Base-by-base conservation (phyloP, 768 basidiomycete species). In the Pleurotus platypus region DNA sequence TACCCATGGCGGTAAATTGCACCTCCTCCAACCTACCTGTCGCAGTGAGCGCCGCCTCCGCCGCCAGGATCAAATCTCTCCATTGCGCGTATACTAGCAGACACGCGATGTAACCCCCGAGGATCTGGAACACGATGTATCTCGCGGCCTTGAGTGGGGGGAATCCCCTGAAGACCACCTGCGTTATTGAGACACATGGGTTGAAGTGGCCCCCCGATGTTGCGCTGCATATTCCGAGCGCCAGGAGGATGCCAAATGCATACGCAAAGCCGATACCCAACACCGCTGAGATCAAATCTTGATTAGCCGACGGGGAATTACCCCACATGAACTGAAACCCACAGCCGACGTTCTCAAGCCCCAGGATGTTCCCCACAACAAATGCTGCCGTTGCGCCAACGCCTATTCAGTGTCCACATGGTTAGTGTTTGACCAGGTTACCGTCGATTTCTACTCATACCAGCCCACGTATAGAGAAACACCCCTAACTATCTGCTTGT, bases 161-260 rank as follows among this genome's bases (percentile, higher is more conserved):
- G 67, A 86, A 84, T 1, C 78, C 78, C 59, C 72, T 81, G 73
- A 82, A 81, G 12, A 86, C 8, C n/a, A 75, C 69, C 40, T 78
- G 69, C 6, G 78, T 68, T 46, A 87, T 70, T 2, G 86, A 84
- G 18, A 89, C 75, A 48, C 79, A 77, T 2, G 89, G 90, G 55
- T 77, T 84, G 66, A 89, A 83, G 62, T 89, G 87, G 16, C 85
- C 81, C 7, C 82, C 83, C 8, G 84, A 86, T 1, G 84, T 77
- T n/a, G 78, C 66, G 2, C 69, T 70, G 51, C 80, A 84, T 26
- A 85, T 68, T 8, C 69, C 66, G 53, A 88, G 65, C 1, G 86
- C 86, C 49, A 87, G 75, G 11, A 84, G 60, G 58, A 87, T 84
- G 20, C 86, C 86, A 37, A 79, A 68, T 4, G 78, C 74, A 68